Evolutionary conservation across 2,329 filamentous ascomycete genomes (phyloP), one percentile per base, ranked within the genome.

Genomic region (Colletotrichum truncatum): DNA sequence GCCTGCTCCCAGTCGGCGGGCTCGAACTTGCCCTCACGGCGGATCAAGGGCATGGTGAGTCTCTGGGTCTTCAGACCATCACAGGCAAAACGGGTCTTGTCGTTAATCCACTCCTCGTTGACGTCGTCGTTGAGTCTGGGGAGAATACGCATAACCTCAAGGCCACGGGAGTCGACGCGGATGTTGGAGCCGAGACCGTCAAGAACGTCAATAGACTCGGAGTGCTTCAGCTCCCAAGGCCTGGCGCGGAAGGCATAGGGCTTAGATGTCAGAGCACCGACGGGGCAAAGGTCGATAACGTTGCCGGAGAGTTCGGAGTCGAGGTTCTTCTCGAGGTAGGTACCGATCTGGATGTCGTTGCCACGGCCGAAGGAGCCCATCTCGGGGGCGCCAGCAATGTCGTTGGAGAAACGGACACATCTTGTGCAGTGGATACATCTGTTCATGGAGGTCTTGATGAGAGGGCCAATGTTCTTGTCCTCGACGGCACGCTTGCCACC

Each of bases 401-500:
- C 96, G 81, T 98, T 99, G 77, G 96, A 93, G 81, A 99, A 99
- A 76, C 96, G 94, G 73, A 99, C 89, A 82, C 96, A 99, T 75
- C 96, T 90, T 69, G 96, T 99, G 86, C 96, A 99, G 85, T 99
- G 96, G 75, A 99, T 99, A 81, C 96, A 99, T 78, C 96, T 89
- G 87, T 99, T 99, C 96, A 99, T 99, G 52, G 96, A 99, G 4
- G 96, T 99, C 89, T 99, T 99, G 83, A 99, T 93, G 72, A 99
- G 81, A 57, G 96, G 96, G 34, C 96, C 96, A 75, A 99, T 98
- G 81, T 99, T 98, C 88, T 99, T 99, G 82, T 99, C 96, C 84
- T 99, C 96, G 38, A 98, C 94, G 25, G 94, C 96, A 84, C 96
- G 93, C 88, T 99, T 99, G 81, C 96, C 96, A 60, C 88, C 90